These are phyloP conservation scores for Scytalidium lignicola DNA, from an alignment of 2,329 filamentous ascomycete species.

Conservation along the genomic window DNA sequence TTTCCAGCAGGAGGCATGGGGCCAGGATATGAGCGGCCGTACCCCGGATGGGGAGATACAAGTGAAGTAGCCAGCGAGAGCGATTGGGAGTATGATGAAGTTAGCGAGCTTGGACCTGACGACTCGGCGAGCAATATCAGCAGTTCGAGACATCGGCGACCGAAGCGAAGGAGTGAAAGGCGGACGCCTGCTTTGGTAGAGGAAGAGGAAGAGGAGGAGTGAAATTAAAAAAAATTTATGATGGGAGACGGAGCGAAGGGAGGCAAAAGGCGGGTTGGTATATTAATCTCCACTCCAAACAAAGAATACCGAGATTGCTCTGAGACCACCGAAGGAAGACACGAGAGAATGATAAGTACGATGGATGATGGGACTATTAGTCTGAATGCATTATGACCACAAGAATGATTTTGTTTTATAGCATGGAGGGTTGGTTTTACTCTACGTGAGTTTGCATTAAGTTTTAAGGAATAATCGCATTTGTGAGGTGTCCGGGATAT, in stretches of 20 bases:
- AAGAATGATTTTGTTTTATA: too few relatives aligned
- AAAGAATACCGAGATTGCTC: too few relatives aligned
- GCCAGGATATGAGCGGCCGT: constrained; percentile 27
- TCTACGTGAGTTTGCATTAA: background rate
- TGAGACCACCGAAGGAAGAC: too few relatives aligned
- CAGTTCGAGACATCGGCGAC: constrained; percentile 61
- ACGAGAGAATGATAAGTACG: too few relatives aligned
- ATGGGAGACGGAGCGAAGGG: too few relatives aligned
- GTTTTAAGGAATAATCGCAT: background rate
- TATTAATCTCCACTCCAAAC: too few relatives aligned
- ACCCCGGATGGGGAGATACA: constrained; percentile 21
- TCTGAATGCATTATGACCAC: too few relatives aligned
- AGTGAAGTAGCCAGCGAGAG: constrained; percentile 45
- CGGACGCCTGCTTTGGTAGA: constrained; percentile 69
- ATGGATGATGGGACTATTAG: too few relatives aligned
- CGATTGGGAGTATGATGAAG: constrained; percentile 38
- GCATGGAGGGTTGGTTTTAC: too few relatives aligned
- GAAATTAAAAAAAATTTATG: background rate
- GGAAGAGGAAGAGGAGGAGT: constrained; percentile 54
- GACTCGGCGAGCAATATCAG: constrained; percentile 78
- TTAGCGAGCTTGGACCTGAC: constrained; percentile 64
- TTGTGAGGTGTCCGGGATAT: background rate
- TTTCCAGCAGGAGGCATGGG: constrained; percentile 23
- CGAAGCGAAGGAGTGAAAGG: constrained; percentile 63
- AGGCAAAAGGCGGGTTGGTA: too few relatives aligned